Conservation (phyloP, 352 stramenopile species). For the Salisapilia sapeloensis region DNA sequence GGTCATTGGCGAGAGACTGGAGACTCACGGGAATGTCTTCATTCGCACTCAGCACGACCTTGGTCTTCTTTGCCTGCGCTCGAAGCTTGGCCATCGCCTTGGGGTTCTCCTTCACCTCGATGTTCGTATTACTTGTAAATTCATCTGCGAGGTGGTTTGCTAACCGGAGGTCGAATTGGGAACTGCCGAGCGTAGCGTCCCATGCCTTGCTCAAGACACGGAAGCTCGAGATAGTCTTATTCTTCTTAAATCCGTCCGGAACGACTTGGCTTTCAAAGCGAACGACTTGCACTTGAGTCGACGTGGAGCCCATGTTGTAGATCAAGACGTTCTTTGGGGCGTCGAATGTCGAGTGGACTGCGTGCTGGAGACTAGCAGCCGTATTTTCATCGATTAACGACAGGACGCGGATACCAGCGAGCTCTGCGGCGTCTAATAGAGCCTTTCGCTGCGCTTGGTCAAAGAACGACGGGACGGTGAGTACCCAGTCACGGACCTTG, state of each 20-base stretch:
- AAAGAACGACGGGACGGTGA: constrained; percentile 94
- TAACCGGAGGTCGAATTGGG: constrained; percentile 85
- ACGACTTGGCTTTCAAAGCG: constrained; percentile 74
- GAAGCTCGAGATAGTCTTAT: constrained; percentile 85
- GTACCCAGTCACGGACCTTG: constrained; percentile 85
- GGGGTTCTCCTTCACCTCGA: constrained; percentile 82
- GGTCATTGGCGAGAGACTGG: constrained; percentile 87
- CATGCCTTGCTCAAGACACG: constrained; percentile 88
- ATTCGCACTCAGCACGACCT: constrained; percentile 96
- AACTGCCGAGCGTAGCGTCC: constrained; percentile 86
- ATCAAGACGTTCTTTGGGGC: constrained; percentile 88
- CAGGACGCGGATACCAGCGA: constrained; percentile 92
- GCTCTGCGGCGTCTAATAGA: constrained; percentile 87
- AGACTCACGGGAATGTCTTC: constrained; percentile 91
- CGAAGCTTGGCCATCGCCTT: constrained; percentile 92
- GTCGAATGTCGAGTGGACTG: constrained; percentile 84
- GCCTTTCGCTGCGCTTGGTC: constrained; percentile 90
- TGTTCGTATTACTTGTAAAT: constrained; percentile 87
- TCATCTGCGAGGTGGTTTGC: constrained; percentile 86
- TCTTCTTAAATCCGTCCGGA: constrained; percentile 82
- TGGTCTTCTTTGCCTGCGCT: constrained; percentile 91
- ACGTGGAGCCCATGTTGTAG: constrained; percentile 95
- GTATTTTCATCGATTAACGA: constrained; percentile 97
- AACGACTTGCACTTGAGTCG: constrained; percentile 79
- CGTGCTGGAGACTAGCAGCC: constrained; percentile 92